These are phyloP conservation scores for Trypanosoma caninum DNA, from an alignment of 208 protist species.

Conservation along the genomic window DNA sequence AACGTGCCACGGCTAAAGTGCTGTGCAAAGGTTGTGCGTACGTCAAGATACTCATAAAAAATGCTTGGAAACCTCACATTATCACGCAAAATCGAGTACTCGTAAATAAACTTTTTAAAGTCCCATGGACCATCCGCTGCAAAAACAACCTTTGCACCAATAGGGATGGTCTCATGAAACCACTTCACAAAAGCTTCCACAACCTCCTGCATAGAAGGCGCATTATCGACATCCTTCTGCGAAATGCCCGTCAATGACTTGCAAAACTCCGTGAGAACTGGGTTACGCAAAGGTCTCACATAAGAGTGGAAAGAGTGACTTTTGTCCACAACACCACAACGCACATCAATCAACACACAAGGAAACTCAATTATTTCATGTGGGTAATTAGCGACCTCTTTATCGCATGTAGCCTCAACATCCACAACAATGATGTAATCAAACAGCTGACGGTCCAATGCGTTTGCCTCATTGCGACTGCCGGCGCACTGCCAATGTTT, in stretches of 20 bases:
- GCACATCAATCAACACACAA: slow-evolving; percentile 83
- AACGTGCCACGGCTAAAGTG: slow-evolving; percentile 63
- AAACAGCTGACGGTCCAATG: slow-evolving; percentile 81
- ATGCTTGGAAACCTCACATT: slow-evolving; percentile 67
- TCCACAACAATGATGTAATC: slow-evolving; percentile 93
- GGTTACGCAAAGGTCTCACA: slow-evolving; percentile 84
- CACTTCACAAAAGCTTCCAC: slow-evolving; percentile 74
- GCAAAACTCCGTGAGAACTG: slow-evolving; percentile 90
- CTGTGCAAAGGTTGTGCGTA: slow-evolving; percentile 80
- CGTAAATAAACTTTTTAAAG: slow-evolving; percentile 81
- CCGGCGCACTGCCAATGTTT: slow-evolving; percentile 25
- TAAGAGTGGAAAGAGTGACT: slow-evolving; percentile 86
- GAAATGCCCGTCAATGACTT: slow-evolving; percentile 93
- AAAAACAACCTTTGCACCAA: slow-evolving; percentile 72
- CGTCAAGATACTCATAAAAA: slow-evolving; percentile 90
- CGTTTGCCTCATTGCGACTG: slow-evolving; percentile 47
- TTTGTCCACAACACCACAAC: slow-evolving; percentile 54
- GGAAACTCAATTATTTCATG: slow-evolving; percentile 97
- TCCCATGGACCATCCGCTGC: slow-evolving; percentile 88
- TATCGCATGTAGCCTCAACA: slow-evolving; percentile 90
- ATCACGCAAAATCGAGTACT: slow-evolving; percentile 74
- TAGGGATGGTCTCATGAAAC: slow-evolving; percentile 67
- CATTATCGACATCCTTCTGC: slow-evolving; percentile 88
- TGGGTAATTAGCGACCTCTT: slow-evolving; percentile 50
- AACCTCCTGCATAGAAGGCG: slow-evolving; percentile 60